Evolutionary conservation across 345 rosid genomes (phyloP), one percentile per base, ranked within the genome.

Genomic region (Hibiscus tridactylites): DNA sequence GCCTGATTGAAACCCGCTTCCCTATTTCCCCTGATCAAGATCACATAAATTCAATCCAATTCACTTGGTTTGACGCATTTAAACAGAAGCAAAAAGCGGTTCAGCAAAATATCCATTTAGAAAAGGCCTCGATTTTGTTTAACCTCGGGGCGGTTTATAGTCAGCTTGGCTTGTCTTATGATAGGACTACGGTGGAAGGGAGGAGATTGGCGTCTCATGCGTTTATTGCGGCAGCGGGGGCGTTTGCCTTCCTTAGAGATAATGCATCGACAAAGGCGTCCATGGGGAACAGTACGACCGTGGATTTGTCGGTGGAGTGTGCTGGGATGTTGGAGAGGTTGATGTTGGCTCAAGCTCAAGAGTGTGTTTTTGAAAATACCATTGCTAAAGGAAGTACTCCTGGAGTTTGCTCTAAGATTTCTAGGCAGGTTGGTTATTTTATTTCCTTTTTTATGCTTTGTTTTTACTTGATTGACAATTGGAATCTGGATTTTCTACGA

Each of bases 311-410:
- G 58, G 86, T 88, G 69, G 98, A 92, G 84, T 95, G 99, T 33
- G 91, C 80, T 2, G 96, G 94, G 49, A 95, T 95, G 99, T 74
- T 95, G 79, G 99, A 95, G 80, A 77, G 97, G 77, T 70, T 95
- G 81, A 95, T 95, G 97, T 77, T 92, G 42, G 99, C 99, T 6
- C 97, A 95, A 75, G 99, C 97, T 39, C 99, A 95, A 75, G 99
- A 95, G 79, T 90, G 97, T 72, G 99, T 95, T 15, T 95, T 95
- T 60, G 99, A 95, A 82, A 95, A 92, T 53, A 84, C 97, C 9
- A 95, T 95, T 66, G 93, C 98, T 52, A 95, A 95, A 81, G 99
- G 97, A 74, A 95, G 94, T 71, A 89, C 97, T 7, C 93, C 99
- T 26, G 99, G 98, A 21, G 99, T 95, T 70, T 95, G 86, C 67